Evolutionary conservation across 2,329 filamentous ascomycete species (phyloP), one percentile per base, ranked within the genome.

Genomic region (Sphaerulina musiva): DNA sequence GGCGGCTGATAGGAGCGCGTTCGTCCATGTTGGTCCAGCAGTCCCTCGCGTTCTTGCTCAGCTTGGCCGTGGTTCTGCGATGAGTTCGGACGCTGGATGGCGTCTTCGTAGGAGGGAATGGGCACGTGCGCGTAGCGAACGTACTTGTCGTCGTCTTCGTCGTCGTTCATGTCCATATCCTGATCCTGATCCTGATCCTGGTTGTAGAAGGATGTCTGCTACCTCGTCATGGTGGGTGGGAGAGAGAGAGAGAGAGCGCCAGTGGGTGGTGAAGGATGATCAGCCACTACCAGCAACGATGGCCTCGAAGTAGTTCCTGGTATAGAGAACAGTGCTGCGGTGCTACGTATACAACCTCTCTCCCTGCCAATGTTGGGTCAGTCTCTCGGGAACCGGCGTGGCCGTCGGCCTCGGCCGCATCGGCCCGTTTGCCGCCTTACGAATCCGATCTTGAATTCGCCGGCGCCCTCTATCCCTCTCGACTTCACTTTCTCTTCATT

Each of bases 31-130:
- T 60, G 74, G 50, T 77, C 78, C 40, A 95, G 78, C 26, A 95
- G 80, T 5, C 85, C 87, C 71, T 90, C 85, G 71, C 86, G 81
- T 71, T 90, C 85, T 71, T 86, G 81, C 72, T 95, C 89, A 51
- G 82, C 80, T 67, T 89, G 83, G 39, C 76, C 73, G 14, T 58
- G 42, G 57, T 69, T 70, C 58, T 73, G 72, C 10, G 76, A 77
- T 20, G 80, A 81, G 32, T 36, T 49, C 34, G 71, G 68, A 17
- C 78, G 76, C 49, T 78, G 75, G 36, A 81, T 80, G 59, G 89
- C 88, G 74, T 95, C 88, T 70, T 92, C 88, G 72, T 93, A 93
- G 43, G 84, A 83, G 31, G 88, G 89, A 68, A 93, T 92, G 32
- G 88, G 86, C 44, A 86, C 62, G 54, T 66, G 62, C 43, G 57